Evolutionary conservation across 768 basidiomycete genomes (phyloP), one percentile per base, ranked within the genome.

Genomic region (Mycena epipterygia): DNA sequence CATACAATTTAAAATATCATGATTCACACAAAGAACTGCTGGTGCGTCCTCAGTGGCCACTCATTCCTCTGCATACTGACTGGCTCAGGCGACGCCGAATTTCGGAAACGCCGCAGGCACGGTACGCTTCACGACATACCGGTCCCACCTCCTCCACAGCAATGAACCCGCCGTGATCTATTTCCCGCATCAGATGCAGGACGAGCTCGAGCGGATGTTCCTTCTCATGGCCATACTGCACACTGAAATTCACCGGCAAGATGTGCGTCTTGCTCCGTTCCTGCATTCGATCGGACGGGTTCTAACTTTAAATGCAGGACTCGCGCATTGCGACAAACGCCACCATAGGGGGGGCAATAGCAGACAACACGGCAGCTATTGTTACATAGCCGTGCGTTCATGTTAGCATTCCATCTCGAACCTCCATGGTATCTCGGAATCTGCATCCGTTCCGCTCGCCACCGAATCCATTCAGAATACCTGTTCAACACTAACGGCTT

Each of bases 121-220:
- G 7, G 61, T 63, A 4, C 60, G 53, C 29, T 69, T 69, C 42
- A 55, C 52, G 16, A 27, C 68, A 2, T 63, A 46, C 35, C 41
- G 44, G 8, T 11, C 32, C 1, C 68, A 63, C 29, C 39, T 69
- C 1, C 35, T 63, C 51, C 25, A 29, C 46, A 29, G 30, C 30
- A 62, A 46, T 53, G 51, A 69, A 8, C 49, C 5, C 29, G 68
- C 68, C 9, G 60, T 32, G 19, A 57, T 69, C 16, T 27, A 62
- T 13, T 63, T 69, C 32, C 68, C 61, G 33, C 16, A 3, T 0
- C 12, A 55, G 13, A 62, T 69, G 52, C 60, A 69, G 27, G 52
- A 69, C 32, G 60, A 62, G n/a, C 19, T 14, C 11, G 67, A 68
- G 67, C 32, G 44, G 33, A 53, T 68, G 67, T 68, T 68, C n/a